Percentiles rank a stretch among this genome's conserved stretches.
Evolutionary conservation across 257 asterid genomes (phyloP).

Genomic region (Salvia hispanica): DNA sequence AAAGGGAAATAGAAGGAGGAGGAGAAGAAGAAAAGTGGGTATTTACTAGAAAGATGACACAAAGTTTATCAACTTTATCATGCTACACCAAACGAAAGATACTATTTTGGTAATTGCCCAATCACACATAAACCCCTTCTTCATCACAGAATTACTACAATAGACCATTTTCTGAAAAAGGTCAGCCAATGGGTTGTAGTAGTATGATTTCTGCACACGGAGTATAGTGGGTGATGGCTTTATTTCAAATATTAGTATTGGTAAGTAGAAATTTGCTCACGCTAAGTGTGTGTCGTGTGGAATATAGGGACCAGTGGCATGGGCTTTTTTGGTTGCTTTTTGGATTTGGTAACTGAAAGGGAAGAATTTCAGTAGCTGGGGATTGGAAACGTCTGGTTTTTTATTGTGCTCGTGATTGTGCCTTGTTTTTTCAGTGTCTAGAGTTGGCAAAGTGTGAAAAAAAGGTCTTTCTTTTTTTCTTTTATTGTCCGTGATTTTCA

Average conservation of each 20-base stretch:
- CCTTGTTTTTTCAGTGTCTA: constrained; percentile 19
- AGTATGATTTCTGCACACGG: not conserved
- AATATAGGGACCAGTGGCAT: constrained; percentile 35
- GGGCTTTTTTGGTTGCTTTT: constrained; percentile 35
- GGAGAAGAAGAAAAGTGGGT: constrained; percentile 28
- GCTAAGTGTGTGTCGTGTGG: constrained; percentile 17
- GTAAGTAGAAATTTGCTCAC: not conserved
- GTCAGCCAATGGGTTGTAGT: constrained; percentile 18
- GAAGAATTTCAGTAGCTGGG: constrained; percentile 28
- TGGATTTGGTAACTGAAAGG: constrained; percentile 40
- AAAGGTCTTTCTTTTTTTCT: not conserved
- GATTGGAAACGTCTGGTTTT: constrained; percentile 29
- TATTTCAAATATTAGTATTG: not conserved
- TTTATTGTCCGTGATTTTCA: not conserved
- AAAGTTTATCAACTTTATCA: constrained; percentile 16
- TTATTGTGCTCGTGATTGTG: constrained; percentile 41
- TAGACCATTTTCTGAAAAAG: not conserved
- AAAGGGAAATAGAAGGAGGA: not conserved
- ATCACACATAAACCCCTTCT: constrained; percentile 2
- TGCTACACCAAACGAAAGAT: constrained; percentile 3
- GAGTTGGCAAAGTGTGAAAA: constrained; percentile 35
- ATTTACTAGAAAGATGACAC: constrained; percentile 28
- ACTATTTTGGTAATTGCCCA: not conserved
- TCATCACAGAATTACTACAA: no score
- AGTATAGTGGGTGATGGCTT: constrained; percentile 25